These are phyloP conservation scores for Sporobolomyces phaffii DNA, from an alignment of 768 basidiomycete species.

Conservation along the genomic window DNA sequence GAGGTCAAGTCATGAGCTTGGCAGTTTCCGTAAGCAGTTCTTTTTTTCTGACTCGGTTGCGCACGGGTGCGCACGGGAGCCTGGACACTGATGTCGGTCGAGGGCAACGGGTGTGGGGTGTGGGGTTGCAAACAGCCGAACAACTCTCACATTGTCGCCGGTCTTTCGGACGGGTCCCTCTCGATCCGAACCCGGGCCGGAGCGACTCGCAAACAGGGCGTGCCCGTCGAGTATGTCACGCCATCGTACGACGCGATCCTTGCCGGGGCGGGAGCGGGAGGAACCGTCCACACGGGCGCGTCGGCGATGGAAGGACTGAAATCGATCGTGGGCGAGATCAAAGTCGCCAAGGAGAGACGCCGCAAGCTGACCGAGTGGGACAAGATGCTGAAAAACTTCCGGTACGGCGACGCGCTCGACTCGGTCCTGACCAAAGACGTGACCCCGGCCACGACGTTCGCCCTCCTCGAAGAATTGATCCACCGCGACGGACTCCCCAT, in stretches of 20 bases:
- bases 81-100: too few species aligned
- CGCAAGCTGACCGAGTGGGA: conserved; percentile 81
- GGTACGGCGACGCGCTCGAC: conserved; percentile 89
- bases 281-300: conserved; percentile 23
- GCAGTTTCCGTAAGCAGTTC: conserved; percentile 70
- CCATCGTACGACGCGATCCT: conserved; percentile 38
- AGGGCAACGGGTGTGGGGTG: not conserved
- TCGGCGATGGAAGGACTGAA: conserved; percentile 33
- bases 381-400: conserved; percentile 78
- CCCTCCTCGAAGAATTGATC: conserved; percentile 84
- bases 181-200: conserved; percentile 74
- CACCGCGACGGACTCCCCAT: conserved; percentile 80
- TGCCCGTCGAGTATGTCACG: conserved; percentile 25
- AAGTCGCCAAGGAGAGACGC: conserved; percentile 64
- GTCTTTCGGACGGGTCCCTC: conserved; percentile 97
- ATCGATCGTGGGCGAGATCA: conserved; percentile 58
- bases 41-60: not conserved
- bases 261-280: conserved; percentile 34
- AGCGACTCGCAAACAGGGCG: conserved; percentile 46
- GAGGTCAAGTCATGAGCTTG: conserved; percentile 80
- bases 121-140: conserved; percentile 62
- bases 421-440: conserved; percentile 82
- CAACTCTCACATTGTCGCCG: conserved; percentile 89
- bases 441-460: conserved; percentile 76
- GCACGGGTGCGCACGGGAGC: too few species aligned